A percentile compares a stretch with the other conserved stretches of the same genome.
These are phyloP conservation scores for Amaranthus cruentus DNA, from an alignment of 148 eudicot species.

Conservation along the genomic window DNA sequence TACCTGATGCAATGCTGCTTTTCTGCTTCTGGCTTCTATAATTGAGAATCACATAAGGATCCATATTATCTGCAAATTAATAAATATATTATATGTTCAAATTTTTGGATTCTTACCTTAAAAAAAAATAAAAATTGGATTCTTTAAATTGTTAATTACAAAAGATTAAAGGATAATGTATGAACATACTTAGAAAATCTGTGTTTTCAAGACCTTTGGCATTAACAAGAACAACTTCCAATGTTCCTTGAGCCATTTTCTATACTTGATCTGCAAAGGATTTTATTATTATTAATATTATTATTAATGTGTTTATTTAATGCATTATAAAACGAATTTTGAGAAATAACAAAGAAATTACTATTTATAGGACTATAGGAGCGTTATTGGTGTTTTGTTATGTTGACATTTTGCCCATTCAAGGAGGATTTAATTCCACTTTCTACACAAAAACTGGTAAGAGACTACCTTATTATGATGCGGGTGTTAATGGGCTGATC, in stretches of 20 bases:
- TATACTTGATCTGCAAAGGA: background rate
- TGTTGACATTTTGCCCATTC: too few relatives aligned
- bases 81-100: background rate
- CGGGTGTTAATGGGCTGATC: too few relatives aligned
- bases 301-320: too few relatives aligned
- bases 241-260: conserved; percentile 36
- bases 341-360: too few relatives aligned
- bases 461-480: too few relatives aligned
- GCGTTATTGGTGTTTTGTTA: too few relatives aligned
- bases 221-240: conserved; percentile 48
- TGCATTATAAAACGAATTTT: too few relatives aligned
- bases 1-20: conserved; percentile 24
- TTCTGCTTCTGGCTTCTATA: conserved; percentile 14
- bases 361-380: too few relatives aligned
- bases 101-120: background rate
- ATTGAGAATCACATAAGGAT: conserved; percentile 18
- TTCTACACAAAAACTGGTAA: too few relatives aligned
- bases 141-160: background rate
- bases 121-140: background rate
- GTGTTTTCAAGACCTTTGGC: conserved; percentile 61
- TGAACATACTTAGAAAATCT: conserved; percentile 47
- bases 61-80: conserved; percentile 13
- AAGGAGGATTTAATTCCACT: too few relatives aligned
- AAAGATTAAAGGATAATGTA: background rate
- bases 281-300: too few relatives aligned